phyloP scores from a whole-genome alignment of 2,329 filamentous ascomycete genomes.

The Apiospora hydei region DNA sequence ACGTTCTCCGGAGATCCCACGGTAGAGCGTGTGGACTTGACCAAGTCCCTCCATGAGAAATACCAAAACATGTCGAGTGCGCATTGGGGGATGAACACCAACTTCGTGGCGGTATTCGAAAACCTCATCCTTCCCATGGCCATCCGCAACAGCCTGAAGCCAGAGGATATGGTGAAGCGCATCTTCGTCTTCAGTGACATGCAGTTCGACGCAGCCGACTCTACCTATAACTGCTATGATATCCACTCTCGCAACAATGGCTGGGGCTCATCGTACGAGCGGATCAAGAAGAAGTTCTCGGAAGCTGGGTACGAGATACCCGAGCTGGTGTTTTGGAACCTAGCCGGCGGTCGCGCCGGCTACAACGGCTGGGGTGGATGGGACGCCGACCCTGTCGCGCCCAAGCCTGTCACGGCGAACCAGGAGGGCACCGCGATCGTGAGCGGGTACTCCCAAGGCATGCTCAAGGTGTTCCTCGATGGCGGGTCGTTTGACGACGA shows the following conservation, averaged over 20 bases:
- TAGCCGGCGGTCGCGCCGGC: slow-evolving; percentile 48
- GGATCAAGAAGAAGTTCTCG: slow-evolving; percentile 53
- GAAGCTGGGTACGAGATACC: slow-evolving; percentile 64
- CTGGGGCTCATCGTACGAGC: slow-evolving; percentile 57
- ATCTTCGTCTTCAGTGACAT: slow-evolving; percentile 69
- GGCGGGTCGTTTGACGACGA: slow-evolving; percentile 53
- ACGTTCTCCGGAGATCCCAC: slow-evolving; percentile 55
- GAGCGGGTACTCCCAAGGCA: slow-evolving; percentile 63
- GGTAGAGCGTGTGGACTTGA: slow-evolving; percentile 50
- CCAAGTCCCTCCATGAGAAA: slow-evolving; percentile 50
- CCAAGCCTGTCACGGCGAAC: slow-evolving; percentile 57
- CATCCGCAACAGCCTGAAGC: slow-evolving; percentile 53
- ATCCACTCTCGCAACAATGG: background rate
- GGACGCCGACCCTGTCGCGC: slow-evolving; percentile 42
- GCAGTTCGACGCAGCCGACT: slow-evolving; percentile 58
- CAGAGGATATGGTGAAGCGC: slow-evolving; percentile 66
- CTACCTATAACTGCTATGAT: too few relatives aligned
- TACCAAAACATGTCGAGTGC: slow-evolving; percentile 39
- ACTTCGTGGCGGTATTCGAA: slow-evolving; percentile 63
- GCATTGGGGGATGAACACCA: slow-evolving; percentile 50
- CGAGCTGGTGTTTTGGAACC: slow-evolving; percentile 67
- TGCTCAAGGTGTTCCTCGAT: slow-evolving; percentile 65
- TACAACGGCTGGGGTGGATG: slow-evolving; percentile 18
- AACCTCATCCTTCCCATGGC: slow-evolving; percentile 62
- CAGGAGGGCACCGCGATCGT: slow-evolving; percentile 56